Percentiles rank a stretch among this genome's conserved stretches.
Evolutionary conservation across 352 stramenopile genomes (phyloP).

Genomic region (Albugo candida): DNA sequence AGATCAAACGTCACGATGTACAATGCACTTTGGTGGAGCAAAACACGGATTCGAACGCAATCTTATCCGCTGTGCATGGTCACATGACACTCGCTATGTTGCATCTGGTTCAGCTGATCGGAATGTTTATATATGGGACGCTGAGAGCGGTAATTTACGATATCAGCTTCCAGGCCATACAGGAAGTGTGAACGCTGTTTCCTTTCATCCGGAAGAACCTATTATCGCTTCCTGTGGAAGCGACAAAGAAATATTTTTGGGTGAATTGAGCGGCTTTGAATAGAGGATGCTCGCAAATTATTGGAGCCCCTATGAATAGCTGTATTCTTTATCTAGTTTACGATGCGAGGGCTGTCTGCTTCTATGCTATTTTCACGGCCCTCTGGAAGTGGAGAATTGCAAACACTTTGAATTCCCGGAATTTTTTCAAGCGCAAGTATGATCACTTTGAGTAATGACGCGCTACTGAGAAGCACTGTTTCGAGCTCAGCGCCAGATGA

Average conservation of each 20-base stretch:
- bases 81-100: conserved; percentile 69
- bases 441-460: too few relatives aligned
- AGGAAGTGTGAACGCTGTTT: conserved; percentile 86
- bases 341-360: too few relatives aligned
- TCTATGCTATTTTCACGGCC: too few relatives aligned
- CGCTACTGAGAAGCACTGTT: too few relatives aligned
- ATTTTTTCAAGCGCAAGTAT: too few relatives aligned
- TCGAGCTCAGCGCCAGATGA: too few relatives aligned
- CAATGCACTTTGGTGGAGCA: conserved; percentile 49
- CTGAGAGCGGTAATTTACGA: conserved; percentile 73
- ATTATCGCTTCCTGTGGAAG: conserved; percentile 72
- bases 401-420: too few relatives aligned
- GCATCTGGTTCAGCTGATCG: conserved; percentile 77
- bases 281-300: neutral
- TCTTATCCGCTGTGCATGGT: conserved; percentile 86
- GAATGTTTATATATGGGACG: conserved; percentile 92
- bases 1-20: conserved; percentile 18
- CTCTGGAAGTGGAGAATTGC: too few relatives aligned
- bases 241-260: conserved; percentile 77
- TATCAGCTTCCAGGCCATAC: conserved; percentile 88
- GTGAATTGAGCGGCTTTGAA: conserved; percentile 26
- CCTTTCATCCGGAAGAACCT: conserved; percentile 76
- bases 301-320: too few relatives aligned
- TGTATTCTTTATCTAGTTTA: too few relatives aligned
- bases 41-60: conserved; percentile 88